These are phyloP conservation scores for Aspergillus pseudoglaucus DNA, from an alignment of 2,329 filamentous ascomycete genomes.

Conservation along the genomic window DNA sequence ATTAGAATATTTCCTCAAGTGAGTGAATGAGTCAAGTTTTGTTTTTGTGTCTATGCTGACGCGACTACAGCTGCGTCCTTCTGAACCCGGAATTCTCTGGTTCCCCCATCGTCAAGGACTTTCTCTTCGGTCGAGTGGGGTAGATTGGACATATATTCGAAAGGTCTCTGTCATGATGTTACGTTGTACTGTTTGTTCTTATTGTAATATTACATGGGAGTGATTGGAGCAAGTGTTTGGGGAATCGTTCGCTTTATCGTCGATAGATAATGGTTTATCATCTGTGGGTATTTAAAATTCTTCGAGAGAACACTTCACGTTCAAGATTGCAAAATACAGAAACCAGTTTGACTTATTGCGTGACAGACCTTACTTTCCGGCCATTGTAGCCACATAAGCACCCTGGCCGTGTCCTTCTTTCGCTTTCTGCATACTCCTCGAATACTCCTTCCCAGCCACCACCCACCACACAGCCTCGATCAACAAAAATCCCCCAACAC, in stretches of 20 bases:
- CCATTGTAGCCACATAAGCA: constrained; percentile 9
- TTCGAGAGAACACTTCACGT: background rate
- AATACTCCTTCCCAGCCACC: constrained; percentile 36
- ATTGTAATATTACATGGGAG: background rate
- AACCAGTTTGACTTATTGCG: constrained; percentile 24
- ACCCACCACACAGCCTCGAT: constrained; percentile 40
- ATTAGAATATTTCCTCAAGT: constrained; percentile 92
- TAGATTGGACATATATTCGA: constrained; percentile 3
- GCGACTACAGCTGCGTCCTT: constrained; percentile 64
- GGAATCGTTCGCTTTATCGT: background rate
- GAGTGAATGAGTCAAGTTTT: constrained; percentile 28
- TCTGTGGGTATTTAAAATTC: background rate
- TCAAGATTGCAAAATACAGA: too few relatives aligned
- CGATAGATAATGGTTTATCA: background rate
- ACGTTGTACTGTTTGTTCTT: background rate
- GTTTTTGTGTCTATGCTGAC: background rate
- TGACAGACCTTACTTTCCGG: constrained; percentile 23
- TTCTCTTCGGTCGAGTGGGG: constrained; percentile 57
- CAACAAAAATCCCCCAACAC: constrained; percentile 37
- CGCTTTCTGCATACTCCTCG: constrained; percentile 31
- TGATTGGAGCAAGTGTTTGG: constrained; percentile 11
- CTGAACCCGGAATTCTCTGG: constrained; percentile 90
- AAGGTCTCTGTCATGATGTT: background rate
- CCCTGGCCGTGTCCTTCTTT: too few relatives aligned
- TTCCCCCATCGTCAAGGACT: constrained; percentile 85